These are phyloP conservation scores for Acanthamoeba triangularis DNA, from an alignment of 208 protist species.

Conservation along the genomic window DNA sequence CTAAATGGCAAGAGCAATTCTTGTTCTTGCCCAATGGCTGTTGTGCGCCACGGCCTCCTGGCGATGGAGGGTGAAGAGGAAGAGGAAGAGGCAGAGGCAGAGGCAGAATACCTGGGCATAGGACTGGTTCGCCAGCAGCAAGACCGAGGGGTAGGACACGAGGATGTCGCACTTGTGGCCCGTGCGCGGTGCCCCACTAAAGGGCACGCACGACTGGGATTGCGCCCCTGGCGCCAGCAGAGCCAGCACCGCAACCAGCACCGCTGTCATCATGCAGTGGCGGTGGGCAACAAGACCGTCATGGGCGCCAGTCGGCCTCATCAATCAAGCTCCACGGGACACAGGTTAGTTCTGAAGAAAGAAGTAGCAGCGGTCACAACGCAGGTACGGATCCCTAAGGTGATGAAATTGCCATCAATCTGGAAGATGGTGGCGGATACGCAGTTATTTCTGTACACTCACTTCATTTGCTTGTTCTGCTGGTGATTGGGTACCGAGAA, in stretches of 20 bases:
- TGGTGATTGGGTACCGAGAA: no score
- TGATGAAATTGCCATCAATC: no score
- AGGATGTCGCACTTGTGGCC: neutral
- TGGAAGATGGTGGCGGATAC: no score
- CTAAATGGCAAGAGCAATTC: neutral
- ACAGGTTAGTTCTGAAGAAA: no score
- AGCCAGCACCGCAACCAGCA: neutral
- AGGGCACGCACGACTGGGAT: conserved; percentile 18
- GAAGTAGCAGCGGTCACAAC: no score
- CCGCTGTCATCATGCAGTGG: neutral
- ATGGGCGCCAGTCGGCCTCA: no score
- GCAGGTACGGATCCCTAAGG: no score
- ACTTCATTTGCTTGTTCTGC: no score
- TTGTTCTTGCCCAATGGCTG: neutral
- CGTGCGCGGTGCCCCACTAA: neutral
- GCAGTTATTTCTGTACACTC: no score
- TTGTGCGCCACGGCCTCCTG: neutral
- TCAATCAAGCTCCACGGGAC: no score
- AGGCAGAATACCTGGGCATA: neutral
- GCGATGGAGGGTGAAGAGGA: neutral
- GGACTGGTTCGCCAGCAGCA: neutral
- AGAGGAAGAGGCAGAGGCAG: neutral
- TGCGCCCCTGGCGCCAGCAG: neutral
- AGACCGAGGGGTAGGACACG: neutral
- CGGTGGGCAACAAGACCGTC: no score